A percentile compares a stretch with the other conserved stretches of the same genome.
Evolutionary conservation across 2,329 filamentous ascomycete species (phyloP).

Genomic region (Nemania bipapillata): DNA sequence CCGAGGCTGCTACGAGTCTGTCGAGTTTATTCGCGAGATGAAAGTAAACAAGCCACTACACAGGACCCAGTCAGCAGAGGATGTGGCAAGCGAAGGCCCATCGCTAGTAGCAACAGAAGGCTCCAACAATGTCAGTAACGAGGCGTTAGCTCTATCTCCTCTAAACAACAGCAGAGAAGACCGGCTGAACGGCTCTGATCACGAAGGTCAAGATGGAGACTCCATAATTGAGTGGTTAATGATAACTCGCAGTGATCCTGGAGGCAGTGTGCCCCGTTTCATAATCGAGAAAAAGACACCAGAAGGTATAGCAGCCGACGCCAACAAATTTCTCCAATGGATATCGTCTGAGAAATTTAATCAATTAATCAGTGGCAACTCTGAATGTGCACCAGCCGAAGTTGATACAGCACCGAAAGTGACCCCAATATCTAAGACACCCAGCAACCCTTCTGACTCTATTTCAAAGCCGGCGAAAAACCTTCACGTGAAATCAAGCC

Average conservation of each 20-base stretch:
- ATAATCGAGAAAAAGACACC: constrained; percentile 92
- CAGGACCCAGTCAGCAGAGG: constrained; percentile 58
- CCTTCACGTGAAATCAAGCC: constrained; percentile 40
- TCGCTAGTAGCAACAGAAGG: constrained; percentile 46
- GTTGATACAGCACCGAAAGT: constrained; percentile 48
- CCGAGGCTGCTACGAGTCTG: constrained; percentile 86
- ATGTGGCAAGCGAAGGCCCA: constrained; percentile 53
- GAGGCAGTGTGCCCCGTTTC: constrained; percentile 86
- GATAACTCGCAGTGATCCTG: constrained; percentile 88
- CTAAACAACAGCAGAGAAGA: constrained; percentile 49
- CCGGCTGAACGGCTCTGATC: constrained; percentile 49
- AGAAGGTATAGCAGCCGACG: constrained; percentile 79
- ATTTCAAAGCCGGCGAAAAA: constrained; percentile 29
- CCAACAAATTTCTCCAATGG: constrained; percentile 85
- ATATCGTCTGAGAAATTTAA: constrained; percentile 57
- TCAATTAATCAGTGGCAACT: constrained; percentile 49
- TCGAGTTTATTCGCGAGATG: constrained; percentile 89
- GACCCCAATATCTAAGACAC: constrained; percentile 40
- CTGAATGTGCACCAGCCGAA: constrained; percentile 38
- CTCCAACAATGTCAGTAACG: constrained; percentile 52
- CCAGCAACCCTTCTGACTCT: constrained; percentile 41
- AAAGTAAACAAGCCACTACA: constrained; percentile 63
- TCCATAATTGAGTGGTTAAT: constrained; percentile 84
- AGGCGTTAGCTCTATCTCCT: constrained; percentile 53
- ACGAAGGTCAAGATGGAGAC: constrained; percentile 49